These are phyloP conservation scores for Podaxis carcinomalis DNA, from an alignment of 768 basidiomycete species.

Conservation along the genomic window DNA sequence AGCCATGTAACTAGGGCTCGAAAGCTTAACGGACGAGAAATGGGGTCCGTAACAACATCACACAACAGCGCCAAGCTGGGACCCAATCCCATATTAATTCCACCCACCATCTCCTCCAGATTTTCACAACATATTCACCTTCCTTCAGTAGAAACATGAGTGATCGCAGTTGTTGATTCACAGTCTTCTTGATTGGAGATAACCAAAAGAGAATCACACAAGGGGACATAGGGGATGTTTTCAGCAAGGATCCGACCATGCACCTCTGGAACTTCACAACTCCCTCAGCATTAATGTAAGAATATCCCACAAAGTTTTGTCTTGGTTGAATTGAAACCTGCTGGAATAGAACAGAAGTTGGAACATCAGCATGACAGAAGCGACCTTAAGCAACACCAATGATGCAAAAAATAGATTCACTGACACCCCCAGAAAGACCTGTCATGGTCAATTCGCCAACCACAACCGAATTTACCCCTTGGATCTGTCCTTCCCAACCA, in stretches of 20 bases:
- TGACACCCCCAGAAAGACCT: background rate
- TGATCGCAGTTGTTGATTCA: background rate
- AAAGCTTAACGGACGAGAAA: no score
- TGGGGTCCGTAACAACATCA: no score
- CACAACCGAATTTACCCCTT: background rate
- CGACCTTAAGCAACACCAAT: background rate
- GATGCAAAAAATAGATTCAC: background rate
- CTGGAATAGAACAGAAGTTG: background rate
- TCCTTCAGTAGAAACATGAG: background rate
- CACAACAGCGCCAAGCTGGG: background rate
- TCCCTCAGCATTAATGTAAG: background rate
- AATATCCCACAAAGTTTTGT: background rate
- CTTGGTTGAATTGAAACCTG: background rate
- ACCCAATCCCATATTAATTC: background rate
- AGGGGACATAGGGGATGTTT: background rate
- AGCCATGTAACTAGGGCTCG: no score
- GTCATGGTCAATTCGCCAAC: no score
- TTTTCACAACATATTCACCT: background rate
- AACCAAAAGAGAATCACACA: background rate
- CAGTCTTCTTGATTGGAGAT: background rate
- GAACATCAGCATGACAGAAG: background rate
- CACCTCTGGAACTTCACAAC: background rate
- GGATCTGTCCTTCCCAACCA: background rate
- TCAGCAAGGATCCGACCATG: background rate
- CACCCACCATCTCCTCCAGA: background rate